Percentiles rank a stretch among this genome's conserved stretches.
phyloP scores from a whole-genome alignment of 2,329 filamentous ascomycete species.

The Fusarium albosuccineum region DNA sequence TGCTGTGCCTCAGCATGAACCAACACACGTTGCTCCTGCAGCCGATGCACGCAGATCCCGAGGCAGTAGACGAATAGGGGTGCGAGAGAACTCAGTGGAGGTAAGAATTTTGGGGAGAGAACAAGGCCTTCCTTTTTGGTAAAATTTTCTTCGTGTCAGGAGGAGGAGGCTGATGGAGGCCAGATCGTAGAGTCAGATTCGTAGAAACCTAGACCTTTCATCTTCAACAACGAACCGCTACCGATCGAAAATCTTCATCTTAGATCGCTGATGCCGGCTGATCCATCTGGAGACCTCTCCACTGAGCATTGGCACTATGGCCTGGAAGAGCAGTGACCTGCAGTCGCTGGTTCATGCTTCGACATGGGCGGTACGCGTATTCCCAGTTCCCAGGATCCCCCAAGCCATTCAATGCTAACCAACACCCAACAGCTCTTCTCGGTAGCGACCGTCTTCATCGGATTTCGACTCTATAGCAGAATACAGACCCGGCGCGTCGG shows the following conservation, averaged over 20 bases:
- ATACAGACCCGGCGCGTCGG: not conserved
- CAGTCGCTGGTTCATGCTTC: slow-evolving; percentile 2
- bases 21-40: not conserved
- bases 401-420: not conserved
- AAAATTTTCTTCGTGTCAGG: not conserved
- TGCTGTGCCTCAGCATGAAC: not conserved
- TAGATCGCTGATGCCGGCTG: not conserved
- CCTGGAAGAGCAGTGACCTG: slow-evolving; percentile 1
- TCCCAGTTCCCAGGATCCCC: no score
- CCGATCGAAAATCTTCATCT: not conserved
- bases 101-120: no score
- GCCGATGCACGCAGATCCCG: not conserved
- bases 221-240: not conserved
- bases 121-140: no score
- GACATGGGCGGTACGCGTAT: slow-evolving; percentile 1
- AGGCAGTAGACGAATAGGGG: not conserved
- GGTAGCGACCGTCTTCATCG: slow-evolving; percentile 4
- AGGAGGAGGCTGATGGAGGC: not conserved
- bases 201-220: not conserved
- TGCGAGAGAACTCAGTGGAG: not conserved
- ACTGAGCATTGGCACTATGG: not conserved
- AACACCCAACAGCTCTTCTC: not conserved
- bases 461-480: slow-evolving; percentile 4
- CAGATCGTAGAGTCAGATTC: not conserved
- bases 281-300: not conserved